These are phyloP conservation scores for Gorgonomyces haynaldii DNA, from an alignment of 192 early-diverging fungal genomes.

Conservation along the genomic window DNA sequence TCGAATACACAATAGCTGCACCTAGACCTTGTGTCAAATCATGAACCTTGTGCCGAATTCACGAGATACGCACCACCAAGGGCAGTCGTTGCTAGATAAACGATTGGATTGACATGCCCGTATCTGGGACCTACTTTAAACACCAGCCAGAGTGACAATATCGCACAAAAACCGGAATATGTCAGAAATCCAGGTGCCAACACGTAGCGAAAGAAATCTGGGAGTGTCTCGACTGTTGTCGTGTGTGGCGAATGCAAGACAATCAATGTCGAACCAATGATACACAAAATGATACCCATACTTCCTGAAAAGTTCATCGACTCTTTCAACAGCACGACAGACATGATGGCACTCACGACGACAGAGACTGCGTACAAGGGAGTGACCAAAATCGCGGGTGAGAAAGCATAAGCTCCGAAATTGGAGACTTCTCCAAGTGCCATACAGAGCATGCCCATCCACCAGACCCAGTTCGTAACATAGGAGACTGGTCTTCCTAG, in stretches of 20 bases:
- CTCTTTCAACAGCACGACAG: slow-evolving; percentile 52
- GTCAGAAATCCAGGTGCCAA: slow-evolving; percentile 40
- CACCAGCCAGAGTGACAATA: slow-evolving; percentile 28
- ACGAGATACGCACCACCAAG: slow-evolving; percentile 56
- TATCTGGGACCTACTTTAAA: slow-evolving; percentile 46
- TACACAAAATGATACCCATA: slow-evolving; percentile 54
- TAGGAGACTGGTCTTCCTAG: slow-evolving; percentile 55
- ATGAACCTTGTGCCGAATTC: slow-evolving; percentile 42
- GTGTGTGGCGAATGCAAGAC: slow-evolving; percentile 38
- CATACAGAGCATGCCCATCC: slow-evolving; percentile 84
- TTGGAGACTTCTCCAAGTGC: slow-evolving; percentile 88
- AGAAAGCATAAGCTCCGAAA: slow-evolving; percentile 94
- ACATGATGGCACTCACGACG: slow-evolving; percentile 61
- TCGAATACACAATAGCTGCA: slow-evolving; percentile 47
- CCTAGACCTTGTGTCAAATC: slow-evolving; percentile 37
- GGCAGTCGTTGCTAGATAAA: slow-evolving; percentile 44
- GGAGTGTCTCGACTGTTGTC: slow-evolving; percentile 23
- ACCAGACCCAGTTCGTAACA: slow-evolving; percentile 84
- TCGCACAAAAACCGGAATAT: slow-evolving; percentile 35
- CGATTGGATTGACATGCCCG: slow-evolving; percentile 43
- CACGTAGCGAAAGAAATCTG: slow-evolving; percentile 33
- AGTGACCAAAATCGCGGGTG: slow-evolving; percentile 90
- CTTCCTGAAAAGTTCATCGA: slow-evolving; percentile 50
- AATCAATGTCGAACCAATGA: slow-evolving; percentile 47
- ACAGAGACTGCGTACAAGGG: slow-evolving; percentile 87